Percentiles rank a stretch among this genome's conserved stretches.
phyloP scores from a whole-genome alignment of 2,329 filamentous ascomycete species.

The Lachnellula cervina region DNA sequence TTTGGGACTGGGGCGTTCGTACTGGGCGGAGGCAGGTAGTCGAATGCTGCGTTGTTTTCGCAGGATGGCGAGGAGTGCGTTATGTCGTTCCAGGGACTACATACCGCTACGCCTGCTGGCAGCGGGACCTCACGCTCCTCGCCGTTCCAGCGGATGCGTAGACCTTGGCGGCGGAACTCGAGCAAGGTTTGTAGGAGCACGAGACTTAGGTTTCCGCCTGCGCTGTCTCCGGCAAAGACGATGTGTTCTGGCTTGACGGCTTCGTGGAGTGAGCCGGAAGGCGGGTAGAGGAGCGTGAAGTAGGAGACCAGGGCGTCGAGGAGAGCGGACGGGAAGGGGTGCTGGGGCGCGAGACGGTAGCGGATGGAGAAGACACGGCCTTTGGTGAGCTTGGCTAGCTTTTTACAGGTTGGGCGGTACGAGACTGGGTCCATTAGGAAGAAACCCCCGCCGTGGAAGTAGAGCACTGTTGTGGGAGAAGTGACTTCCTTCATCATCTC shows the following conservation, averaged over 20 bases:
- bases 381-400: constrained; percentile 60
- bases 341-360: constrained; percentile 70
- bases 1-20: constrained; percentile 26
- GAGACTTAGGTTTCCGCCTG: constrained; percentile 67
- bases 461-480: constrained; percentile 61
- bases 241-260: constrained; percentile 61
- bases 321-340: constrained; percentile 69
- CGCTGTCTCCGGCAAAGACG: constrained; percentile 66
- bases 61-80: constrained; percentile 58
- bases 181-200: constrained; percentile 65
- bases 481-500: constrained; percentile 63
- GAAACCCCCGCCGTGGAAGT: constrained; percentile 73
- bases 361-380: constrained; percentile 58
- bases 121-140: constrained; percentile 53
- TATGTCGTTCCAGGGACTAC: constrained; percentile 69
- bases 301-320: constrained; percentile 71
- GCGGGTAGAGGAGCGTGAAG: constrained; percentile 65
- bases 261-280: constrained; percentile 60
- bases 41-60: constrained; percentile 47
- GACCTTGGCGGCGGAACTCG: constrained; percentile 47
- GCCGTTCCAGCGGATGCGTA: constrained; percentile 57
- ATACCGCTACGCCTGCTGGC: constrained; percentile 59
- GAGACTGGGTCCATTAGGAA: constrained; percentile 66
- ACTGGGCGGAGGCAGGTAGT: constrained; percentile 53
- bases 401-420: constrained; percentile 54